These are phyloP conservation scores for Fusarium zealandicum DNA, from an alignment of 2,329 filamentous ascomycete species.

Conservation along the genomic window DNA sequence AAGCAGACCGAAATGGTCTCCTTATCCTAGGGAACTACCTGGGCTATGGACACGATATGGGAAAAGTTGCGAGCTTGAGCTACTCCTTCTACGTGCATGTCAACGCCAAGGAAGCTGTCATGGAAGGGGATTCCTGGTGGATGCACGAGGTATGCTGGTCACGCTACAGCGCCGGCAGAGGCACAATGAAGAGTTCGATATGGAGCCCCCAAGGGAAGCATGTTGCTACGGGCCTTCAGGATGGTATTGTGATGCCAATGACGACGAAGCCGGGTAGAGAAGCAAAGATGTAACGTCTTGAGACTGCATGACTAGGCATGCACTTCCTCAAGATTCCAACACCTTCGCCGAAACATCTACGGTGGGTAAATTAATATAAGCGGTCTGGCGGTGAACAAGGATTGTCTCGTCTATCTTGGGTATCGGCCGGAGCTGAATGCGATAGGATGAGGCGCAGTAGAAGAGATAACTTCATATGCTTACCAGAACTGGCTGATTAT, in stretches of 20 bases:
- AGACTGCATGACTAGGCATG: neutral
- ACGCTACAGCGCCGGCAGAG: constrained; percentile 54
- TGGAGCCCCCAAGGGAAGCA: constrained; percentile 63
- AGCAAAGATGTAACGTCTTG: constrained; percentile 9
- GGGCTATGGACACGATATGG: constrained; percentile 54
- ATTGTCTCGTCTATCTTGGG: too few species aligned
- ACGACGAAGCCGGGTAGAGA: neutral
- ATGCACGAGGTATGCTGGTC: constrained; percentile 61
- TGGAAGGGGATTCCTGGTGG: constrained; percentile 60
- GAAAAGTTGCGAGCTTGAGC: constrained; percentile 55
- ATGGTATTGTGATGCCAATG: constrained; percentile 53
- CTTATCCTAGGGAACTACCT: constrained; percentile 59
- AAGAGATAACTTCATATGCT: too few species aligned
- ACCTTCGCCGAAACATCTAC: neutral
- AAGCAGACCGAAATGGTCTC: constrained; percentile 61
- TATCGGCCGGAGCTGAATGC: too few species aligned
- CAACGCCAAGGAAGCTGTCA: constrained; percentile 56
- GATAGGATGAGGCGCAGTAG: too few species aligned
- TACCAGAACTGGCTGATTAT: too few species aligned
- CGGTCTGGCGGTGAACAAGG: too few species aligned
- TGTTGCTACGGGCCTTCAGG: constrained; percentile 63
- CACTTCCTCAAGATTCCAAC: neutral
- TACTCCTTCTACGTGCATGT: constrained; percentile 62
- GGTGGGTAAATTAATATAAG: too few species aligned
- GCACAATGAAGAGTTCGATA: constrained; percentile 57